These are phyloP conservation scores for Tuber magnatum DNA, from an alignment of 495 filamentous ascomycete species.

Conservation along the genomic window DNA sequence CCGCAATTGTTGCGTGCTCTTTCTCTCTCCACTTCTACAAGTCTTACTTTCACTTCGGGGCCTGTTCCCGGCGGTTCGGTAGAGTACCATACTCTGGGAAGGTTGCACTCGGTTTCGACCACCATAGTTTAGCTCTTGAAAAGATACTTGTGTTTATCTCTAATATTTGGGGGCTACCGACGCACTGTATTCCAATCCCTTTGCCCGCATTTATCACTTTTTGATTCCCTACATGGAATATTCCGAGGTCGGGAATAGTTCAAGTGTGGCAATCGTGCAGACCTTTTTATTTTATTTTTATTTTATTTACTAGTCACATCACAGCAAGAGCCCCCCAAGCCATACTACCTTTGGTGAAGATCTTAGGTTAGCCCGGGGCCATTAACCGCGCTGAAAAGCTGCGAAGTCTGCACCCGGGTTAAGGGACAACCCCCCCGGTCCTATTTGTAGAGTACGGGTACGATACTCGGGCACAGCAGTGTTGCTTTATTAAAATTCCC, in stretches of 20 bases:
- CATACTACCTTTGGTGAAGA: too few relatives aligned
- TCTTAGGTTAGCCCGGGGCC: too few relatives aligned
- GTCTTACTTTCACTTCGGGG: slow-evolving; percentile 14
- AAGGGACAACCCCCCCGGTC: not conserved
- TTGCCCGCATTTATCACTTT: too few relatives aligned
- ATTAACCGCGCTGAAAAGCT: too few relatives aligned
- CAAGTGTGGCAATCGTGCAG: too few relatives aligned
- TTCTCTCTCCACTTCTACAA: slow-evolving; percentile 19
- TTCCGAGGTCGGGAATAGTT: too few relatives aligned
- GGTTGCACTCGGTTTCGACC: not conserved
- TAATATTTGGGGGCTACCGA: not conserved
- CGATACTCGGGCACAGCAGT: not conserved
- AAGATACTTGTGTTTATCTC: not conserved
- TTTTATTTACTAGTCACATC: too few relatives aligned
- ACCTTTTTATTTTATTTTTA: too few relatives aligned
- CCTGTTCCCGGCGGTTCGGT: slow-evolving; percentile 31
- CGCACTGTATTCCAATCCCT: not conserved
- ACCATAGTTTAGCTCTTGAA: not conserved
- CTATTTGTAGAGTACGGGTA: not conserved
- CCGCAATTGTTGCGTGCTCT: slow-evolving; percentile 35
- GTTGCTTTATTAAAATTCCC: not conserved
- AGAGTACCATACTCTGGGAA: not conserved
- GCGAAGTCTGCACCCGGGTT: too few relatives aligned
- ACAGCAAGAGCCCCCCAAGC: too few relatives aligned
- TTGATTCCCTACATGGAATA: too few relatives aligned